phyloP scores from a whole-genome alignment of 2,329 filamentous ascomycete genomes.

The Phialophora tarda region DNA sequence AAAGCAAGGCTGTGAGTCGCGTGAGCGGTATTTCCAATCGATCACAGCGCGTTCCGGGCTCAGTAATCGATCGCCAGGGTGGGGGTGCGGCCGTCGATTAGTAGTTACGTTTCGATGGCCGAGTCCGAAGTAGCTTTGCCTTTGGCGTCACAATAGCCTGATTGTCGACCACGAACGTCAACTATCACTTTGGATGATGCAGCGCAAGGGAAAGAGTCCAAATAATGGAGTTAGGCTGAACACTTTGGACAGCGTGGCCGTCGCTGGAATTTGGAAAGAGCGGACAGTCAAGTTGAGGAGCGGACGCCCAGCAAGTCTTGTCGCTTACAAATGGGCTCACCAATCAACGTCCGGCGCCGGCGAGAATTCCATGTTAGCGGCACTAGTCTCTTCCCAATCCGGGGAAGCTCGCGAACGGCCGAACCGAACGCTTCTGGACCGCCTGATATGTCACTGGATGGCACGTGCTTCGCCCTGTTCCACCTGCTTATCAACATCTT shows the following conservation, averaged over 20 bases:
- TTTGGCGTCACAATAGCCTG: not conserved
- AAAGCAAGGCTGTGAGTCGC: conserved; percentile 4
- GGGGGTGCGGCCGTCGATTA: not conserved
- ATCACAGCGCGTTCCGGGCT: not conserved
- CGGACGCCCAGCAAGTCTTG: not conserved
- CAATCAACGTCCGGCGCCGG: conserved; percentile 8
- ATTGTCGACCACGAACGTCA: not conserved
- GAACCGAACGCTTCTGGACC: not conserved
- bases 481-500: not conserved
- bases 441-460: not conserved
- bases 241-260: not conserved
- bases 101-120: conserved; percentile 2
- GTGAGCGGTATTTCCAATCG: conserved; percentile 8
- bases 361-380: not conserved
- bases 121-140: not conserved
- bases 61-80: conserved; percentile 14
- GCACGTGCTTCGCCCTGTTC: not conserved
- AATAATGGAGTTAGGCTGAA: not conserved
- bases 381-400: not conserved
- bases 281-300: not conserved
- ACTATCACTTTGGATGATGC: not conserved
- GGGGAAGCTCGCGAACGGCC: not conserved
- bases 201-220: not conserved
- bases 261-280: not conserved
- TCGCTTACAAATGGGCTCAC: conserved; percentile 20